A percentile compares a stretch with the other conserved stretches of the same genome.
Conservation (phyloP, 352 stramenopile genomes). For the Paralagenidium karlingii region DNA sequence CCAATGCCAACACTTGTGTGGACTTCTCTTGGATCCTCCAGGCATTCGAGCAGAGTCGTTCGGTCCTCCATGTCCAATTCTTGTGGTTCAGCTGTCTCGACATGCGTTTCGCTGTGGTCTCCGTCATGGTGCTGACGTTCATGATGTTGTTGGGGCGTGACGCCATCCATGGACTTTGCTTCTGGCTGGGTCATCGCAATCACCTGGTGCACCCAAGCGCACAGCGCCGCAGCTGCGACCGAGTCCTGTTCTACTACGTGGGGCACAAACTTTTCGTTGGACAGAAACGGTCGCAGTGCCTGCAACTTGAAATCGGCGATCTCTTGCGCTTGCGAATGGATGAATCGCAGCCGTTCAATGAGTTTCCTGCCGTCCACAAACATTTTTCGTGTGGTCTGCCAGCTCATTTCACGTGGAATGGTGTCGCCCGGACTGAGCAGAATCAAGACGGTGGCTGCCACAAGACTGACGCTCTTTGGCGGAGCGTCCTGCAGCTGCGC, state of each 20-base stretch:
- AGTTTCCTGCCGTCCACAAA: conserved; percentile 29
- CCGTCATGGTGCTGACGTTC: too few relatives aligned
- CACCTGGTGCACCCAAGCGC: conserved; percentile 66
- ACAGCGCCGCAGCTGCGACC: conserved; percentile 29
- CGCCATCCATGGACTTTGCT: too few relatives aligned
- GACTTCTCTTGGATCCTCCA: too few relatives aligned
- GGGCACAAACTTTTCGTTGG: conserved; percentile 64
- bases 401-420: conserved; percentile 59
- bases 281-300: conserved; percentile 47
- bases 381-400: conserved; percentile 51
- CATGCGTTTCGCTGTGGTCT: too few relatives aligned
- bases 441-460: conserved; percentile 50
- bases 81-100: too few relatives aligned
- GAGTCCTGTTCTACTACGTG: conserved; percentile 41
- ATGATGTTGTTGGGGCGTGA: too few relatives aligned
- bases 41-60: too few relatives aligned
- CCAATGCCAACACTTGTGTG: neutral
- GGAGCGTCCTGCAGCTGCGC: conserved; percentile 22
- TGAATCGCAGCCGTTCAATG: conserved; percentile 34
- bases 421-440: conserved; percentile 53
- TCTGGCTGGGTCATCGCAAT: too few relatives aligned
- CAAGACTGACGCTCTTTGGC: conserved; percentile 46
- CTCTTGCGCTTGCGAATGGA: too few relatives aligned
- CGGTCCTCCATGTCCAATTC: too few relatives aligned
- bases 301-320: conserved; percentile 65